Conservation (phyloP, 352 stramenopile species). For the Nothophytophthora sp. region DNA sequence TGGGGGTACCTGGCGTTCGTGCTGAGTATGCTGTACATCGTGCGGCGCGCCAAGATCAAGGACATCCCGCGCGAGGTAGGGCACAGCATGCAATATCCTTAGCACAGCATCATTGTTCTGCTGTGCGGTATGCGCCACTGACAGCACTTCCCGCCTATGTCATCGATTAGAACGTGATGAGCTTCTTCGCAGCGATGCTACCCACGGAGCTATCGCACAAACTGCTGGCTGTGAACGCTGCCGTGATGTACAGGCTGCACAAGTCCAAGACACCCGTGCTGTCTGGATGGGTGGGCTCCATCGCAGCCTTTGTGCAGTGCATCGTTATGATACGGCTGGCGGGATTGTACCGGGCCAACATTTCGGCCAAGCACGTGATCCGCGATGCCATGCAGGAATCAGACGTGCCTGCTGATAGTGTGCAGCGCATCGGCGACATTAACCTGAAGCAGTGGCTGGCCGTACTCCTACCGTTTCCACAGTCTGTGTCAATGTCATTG, state of each 20-base stretch:
- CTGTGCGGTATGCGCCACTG: too few species aligned
- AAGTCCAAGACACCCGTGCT: constrained; percentile 43
- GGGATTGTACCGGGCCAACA: constrained; percentile 46
- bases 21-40: constrained; percentile 39
- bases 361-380: constrained; percentile 45
- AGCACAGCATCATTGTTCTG: too few species aligned
- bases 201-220: constrained; percentile 68
- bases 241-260: constrained; percentile 44
- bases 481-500: constrained; percentile 47
- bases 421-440: constrained; percentile 47
- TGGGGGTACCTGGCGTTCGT: constrained; percentile 45
- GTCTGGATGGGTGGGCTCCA: constrained; percentile 45
- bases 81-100: background rate
- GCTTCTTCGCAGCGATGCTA: constrained; percentile 58
- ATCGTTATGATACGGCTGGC: constrained; percentile 49
- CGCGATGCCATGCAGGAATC: constrained; percentile 36
- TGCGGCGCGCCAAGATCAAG: constrained; percentile 45
- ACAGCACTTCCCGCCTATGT: too few species aligned
- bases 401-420: constrained; percentile 27
- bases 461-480: constrained; percentile 60
- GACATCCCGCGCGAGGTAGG: constrained; percentile 43
- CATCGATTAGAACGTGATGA: constrained; percentile 54
- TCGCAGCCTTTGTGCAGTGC: constrained; percentile 46
- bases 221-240: constrained; percentile 45
- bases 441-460: constrained; percentile 52